A percentile compares a stretch with the other conserved stretches of the same genome.
These are phyloP conservation scores for Takashimella tepidaria DNA, from an alignment of 1,284 basidiomycete genomes.

Conservation along the genomic window DNA sequence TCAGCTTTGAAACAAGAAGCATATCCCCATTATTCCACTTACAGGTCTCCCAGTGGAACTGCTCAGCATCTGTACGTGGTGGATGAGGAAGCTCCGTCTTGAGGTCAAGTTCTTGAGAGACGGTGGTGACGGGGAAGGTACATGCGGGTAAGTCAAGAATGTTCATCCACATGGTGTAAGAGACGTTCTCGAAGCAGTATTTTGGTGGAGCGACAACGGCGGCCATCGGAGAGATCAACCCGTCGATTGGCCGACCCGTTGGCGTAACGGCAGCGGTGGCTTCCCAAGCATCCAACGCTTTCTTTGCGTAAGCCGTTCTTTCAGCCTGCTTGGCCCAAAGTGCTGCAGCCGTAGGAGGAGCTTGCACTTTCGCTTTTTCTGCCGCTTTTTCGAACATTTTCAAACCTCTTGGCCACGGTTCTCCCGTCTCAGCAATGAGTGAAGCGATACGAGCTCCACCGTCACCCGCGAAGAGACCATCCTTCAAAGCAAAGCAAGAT, in stretches of 20 bases:
- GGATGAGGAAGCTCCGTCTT: slow-evolving; percentile 46
- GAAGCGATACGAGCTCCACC: slow-evolving; percentile 5
- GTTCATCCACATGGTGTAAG: slow-evolving; percentile 16
- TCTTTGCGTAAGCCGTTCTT: slow-evolving; percentile 10
- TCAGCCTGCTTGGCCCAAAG: slow-evolving; percentile 14
- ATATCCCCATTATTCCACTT: slow-evolving; percentile 29
- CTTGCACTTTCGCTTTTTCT: slow-evolving; percentile 4
- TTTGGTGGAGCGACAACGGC: slow-evolving; percentile 8
- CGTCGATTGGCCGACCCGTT: slow-evolving; percentile 16
- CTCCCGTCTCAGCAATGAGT: slow-evolving; percentile 2
- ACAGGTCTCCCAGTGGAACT: slow-evolving; percentile 55
- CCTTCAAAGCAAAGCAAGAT: not conserved
- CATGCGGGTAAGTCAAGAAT: slow-evolving; percentile 57
- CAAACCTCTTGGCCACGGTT: slow-evolving; percentile 16
- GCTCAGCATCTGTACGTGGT: slow-evolving; percentile 53
- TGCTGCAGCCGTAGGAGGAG: slow-evolving; percentile 4
- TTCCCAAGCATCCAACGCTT: slow-evolving; percentile 8
- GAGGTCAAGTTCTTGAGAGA: slow-evolving; percentile 54
- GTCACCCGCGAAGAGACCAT: slow-evolving; percentile 9
- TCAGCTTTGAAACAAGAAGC: not conserved
- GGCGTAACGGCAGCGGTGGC: slow-evolving; percentile 5
- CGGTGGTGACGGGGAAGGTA: slow-evolving; percentile 59
- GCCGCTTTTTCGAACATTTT: slow-evolving; percentile 4
- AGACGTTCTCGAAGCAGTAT: slow-evolving; percentile 9
- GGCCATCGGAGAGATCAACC: slow-evolving; percentile 9